Conservation (phyloP, 208 protist genomes). For the Trypanosoma brucei region DNA sequence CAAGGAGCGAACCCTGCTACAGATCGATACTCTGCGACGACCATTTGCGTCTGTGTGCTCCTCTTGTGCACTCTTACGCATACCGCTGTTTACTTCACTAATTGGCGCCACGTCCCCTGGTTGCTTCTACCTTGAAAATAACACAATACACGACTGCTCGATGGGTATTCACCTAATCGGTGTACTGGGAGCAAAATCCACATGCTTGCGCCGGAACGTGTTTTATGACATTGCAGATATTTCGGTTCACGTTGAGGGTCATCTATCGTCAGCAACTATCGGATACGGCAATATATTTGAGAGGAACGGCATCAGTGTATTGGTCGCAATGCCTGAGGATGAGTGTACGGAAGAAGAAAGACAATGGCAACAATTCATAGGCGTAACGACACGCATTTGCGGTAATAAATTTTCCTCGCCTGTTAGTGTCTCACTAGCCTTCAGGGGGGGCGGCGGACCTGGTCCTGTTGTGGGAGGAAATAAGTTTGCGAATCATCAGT, state of each 20-base stretch:
- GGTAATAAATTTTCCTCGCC: conserved; percentile 50
- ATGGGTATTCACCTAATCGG: conserved; percentile 53
- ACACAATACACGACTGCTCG: conserved; percentile 41
- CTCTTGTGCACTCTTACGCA: conserved; percentile 53
- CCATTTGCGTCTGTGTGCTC: conserved; percentile 43
- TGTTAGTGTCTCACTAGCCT: conserved; percentile 32
- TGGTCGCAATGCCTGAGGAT: conserved; percentile 18
- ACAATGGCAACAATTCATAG: conserved; percentile 9
- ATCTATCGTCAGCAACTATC: conserved; percentile 58
- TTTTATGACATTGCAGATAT: conserved; percentile 50
- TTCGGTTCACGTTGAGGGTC: conserved; percentile 58
- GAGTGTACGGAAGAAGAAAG: conserved; percentile 10
- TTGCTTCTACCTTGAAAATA: conserved; percentile 60
- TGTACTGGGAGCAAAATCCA: conserved; percentile 38
- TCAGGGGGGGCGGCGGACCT: conserved; percentile 25
- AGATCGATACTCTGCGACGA: conserved; percentile 56
- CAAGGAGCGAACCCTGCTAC: conserved; percentile 43
- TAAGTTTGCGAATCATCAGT: conserved; percentile 44
- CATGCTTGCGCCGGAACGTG: conserved; percentile 45
- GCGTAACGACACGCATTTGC: conserved; percentile 51
- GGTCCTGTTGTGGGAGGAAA: conserved; percentile 47
- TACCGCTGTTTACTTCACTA: conserved; percentile 56
- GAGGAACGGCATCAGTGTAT: conserved; percentile 38
- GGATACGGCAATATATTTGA: conserved; percentile 72
- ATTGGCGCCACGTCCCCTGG: conserved; percentile 48